Conservation (phyloP, 306 rosid species). For the Gleditsia sinensis region DNA sequence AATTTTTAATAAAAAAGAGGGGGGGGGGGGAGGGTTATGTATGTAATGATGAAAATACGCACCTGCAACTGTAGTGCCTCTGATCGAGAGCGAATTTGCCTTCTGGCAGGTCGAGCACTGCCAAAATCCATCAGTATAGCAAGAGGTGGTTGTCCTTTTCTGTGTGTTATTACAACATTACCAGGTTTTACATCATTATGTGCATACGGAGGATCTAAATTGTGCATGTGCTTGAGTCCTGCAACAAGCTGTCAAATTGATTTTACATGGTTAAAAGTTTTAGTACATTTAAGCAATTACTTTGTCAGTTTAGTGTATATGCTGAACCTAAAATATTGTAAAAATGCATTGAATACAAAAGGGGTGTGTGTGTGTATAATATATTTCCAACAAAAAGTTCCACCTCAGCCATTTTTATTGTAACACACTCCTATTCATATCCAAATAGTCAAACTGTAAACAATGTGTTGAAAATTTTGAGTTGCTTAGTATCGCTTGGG, state of each 20-base stretch:
- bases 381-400: not conserved
- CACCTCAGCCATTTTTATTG: not conserved
- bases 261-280: slow-evolving; percentile 40
- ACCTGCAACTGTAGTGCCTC: slow-evolving; percentile 99
- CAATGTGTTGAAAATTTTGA: not conserved
- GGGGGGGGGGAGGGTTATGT: not conserved
- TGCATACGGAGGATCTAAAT: slow-evolving; percentile 85
- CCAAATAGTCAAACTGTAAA: not conserved
- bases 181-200: slow-evolving; percentile 98
- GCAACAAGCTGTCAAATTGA: slow-evolving; percentile 78
- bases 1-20: not conserved
- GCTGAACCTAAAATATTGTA: slow-evolving; percentile 15
- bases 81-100: slow-evolving; percentile 66
- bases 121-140: slow-evolving; percentile 99
- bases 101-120: slow-evolving; percentile 92
- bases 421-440: not conserved
- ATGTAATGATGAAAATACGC: slow-evolving; percentile 12
- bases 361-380: too few relatives aligned
- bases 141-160: slow-evolving; percentile 79
- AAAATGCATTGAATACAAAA: too few relatives aligned
- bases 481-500: slow-evolving; percentile 6
- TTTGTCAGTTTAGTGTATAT: not conserved
- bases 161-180: slow-evolving; percentile 76
- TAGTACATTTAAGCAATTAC: not conserved
- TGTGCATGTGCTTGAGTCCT: slow-evolving; percentile 97